Conservation (phyloP, 2,329 filamentous ascomycete species). For the Penicillium sp. region DNA sequence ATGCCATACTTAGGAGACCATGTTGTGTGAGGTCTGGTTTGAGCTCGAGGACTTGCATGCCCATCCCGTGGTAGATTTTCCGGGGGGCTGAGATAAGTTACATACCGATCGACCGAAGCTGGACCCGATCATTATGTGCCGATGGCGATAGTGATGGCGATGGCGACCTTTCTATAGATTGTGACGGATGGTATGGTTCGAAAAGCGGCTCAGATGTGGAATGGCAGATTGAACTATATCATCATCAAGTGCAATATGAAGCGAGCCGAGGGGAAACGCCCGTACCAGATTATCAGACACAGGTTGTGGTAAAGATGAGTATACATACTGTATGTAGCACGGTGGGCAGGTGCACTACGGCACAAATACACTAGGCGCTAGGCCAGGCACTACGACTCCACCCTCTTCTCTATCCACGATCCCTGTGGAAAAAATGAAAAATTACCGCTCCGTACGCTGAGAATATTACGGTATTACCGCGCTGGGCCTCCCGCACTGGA, state of each 20-base stretch:
- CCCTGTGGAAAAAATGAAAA: conserved; percentile 21
- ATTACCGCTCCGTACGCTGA: conserved; percentile 14
- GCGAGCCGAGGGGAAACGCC: conserved; percentile 1
- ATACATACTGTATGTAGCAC: conserved; percentile 4
- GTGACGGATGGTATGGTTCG: background rate
- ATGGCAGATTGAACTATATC: background rate
- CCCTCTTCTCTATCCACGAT: conserved; percentile 22
- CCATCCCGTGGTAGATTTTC: conserved; percentile 2
- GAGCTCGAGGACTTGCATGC: conserved; percentile 2
- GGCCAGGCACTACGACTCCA: conserved; percentile 16
- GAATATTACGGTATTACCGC: conserved; percentile 4
- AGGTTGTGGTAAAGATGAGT: conserved; percentile 20
- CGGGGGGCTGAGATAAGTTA: background rate
- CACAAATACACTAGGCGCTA: conserved; percentile 21
- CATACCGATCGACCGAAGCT: background rate
- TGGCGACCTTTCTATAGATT: background rate
- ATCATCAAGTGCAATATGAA: background rate
- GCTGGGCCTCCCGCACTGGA: background rate
- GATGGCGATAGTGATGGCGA: background rate
- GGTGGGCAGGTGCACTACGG: conserved; percentile 6
- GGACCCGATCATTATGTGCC: background rate
- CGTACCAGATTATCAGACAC: background rate
- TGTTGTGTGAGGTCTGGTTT: conserved; percentile 22
- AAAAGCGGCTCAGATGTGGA: background rate
- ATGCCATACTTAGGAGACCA: conserved; percentile 4